A percentile compares a stretch with the other conserved stretches of the same genome.
Evolutionary conservation across 257 asterid species (phyloP).

Genomic region (Prunella vulgaris): DNA sequence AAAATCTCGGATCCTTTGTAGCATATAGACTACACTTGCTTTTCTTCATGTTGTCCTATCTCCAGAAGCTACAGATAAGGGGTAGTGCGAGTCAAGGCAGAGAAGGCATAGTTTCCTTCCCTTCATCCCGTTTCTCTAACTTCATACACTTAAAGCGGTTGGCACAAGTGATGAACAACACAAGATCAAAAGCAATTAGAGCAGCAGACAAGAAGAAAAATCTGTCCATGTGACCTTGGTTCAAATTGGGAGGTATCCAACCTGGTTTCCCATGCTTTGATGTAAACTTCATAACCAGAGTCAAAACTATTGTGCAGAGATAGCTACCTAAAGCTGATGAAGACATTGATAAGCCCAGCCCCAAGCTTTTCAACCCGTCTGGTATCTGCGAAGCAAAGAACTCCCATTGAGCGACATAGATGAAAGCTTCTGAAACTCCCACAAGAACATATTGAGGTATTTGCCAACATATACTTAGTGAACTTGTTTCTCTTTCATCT

Average conservation of each 20-base stretch:
- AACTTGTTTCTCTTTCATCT: conserved; percentile 45
- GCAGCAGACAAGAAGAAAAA: conserved; percentile 77
- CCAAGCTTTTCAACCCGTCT: conserved; percentile 62
- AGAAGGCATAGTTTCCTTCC: conserved; percentile 22
- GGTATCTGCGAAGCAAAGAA: conserved; percentile 69
- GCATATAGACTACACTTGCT: conserved; percentile 20
- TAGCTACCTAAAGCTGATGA: conserved; percentile 79
- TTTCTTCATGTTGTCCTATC: conserved; percentile 17
- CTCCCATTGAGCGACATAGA: conserved; percentile 80
- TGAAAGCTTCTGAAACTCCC: conserved; percentile 77
- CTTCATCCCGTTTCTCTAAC: conserved; percentile 41
- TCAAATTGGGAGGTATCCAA: conserved; percentile 69
- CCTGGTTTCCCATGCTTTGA: conserved; percentile 64
- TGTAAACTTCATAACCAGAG: conserved; percentile 59
- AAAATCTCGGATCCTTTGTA: conserved; percentile 18
- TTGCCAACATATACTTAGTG: conserved; percentile 73
- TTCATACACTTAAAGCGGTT: conserved; percentile 55
- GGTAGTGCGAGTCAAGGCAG: conserved; percentile 25
- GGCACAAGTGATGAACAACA: conserved; percentile 53
- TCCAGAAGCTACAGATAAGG: conserved; percentile 25
- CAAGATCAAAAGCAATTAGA: conserved; percentile 52
- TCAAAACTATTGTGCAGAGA: conserved; percentile 53
- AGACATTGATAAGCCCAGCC: conserved; percentile 76
- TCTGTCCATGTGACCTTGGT: conserved; percentile 78
- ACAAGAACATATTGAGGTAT: conserved; percentile 77